Percentiles rank a stretch among this genome's conserved stretches.
Conservation (phyloP, 2,329 filamentous ascomycete genomes). For the Grosmannia huntii region DNA sequence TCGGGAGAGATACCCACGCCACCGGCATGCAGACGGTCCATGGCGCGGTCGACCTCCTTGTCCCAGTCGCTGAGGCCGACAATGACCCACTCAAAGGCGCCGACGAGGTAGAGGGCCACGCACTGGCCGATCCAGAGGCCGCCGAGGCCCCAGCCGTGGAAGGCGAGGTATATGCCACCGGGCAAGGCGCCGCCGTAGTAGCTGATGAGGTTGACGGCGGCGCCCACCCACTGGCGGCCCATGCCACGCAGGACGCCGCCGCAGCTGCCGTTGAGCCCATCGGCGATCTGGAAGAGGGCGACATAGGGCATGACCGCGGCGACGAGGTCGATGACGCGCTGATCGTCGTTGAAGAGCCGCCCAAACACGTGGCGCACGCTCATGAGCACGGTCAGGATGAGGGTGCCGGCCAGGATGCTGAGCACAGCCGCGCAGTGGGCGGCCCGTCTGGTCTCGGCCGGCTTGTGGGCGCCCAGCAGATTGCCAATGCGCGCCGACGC, state of each 20-base stretch:
- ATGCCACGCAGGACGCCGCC: constrained; percentile 71
- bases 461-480: constrained; percentile 56
- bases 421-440: constrained; percentile 66
- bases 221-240: constrained; percentile 77
- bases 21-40: constrained; percentile 52
- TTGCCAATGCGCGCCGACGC: constrained; percentile 70
- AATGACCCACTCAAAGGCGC: constrained; percentile 64
- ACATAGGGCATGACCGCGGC: constrained; percentile 73
- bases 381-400: constrained; percentile 59
- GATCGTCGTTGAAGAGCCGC: constrained; percentile 69
- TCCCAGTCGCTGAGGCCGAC: constrained; percentile 71
- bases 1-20: constrained; percentile 3
- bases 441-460: constrained; percentile 53
- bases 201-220: constrained; percentile 65
- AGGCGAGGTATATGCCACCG: constrained; percentile 71
- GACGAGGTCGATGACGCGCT: constrained; percentile 57
- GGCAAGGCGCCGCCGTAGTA: constrained; percentile 78
- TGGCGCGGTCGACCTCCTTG: constrained; percentile 55
- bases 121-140: constrained; percentile 80
- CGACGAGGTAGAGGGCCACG: constrained; percentile 69
- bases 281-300: constrained; percentile 80
- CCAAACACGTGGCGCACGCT: constrained; percentile 60
- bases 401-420: constrained; percentile 52
- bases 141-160: constrained; percentile 69
- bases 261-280: constrained; percentile 75